phyloP scores from a whole-genome alignment of 2,329 filamentous ascomycete genomes.

The Clonostachys chloroleuca region DNA sequence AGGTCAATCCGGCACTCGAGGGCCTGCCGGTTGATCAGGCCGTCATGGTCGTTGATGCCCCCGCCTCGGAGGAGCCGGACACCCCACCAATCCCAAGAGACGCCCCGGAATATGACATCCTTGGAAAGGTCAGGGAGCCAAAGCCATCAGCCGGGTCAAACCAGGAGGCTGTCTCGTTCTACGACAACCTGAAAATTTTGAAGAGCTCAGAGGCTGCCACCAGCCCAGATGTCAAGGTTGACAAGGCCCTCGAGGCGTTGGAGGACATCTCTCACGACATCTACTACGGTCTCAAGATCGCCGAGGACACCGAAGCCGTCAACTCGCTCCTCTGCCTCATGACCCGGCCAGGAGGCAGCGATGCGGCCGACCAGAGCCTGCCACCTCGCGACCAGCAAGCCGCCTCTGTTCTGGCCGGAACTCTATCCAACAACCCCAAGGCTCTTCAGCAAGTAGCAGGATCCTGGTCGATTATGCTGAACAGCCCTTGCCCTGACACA shows the following conservation, averaged over 20 bases:
- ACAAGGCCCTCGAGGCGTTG: slow-evolving; percentile 51
- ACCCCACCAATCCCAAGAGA: slow-evolving; percentile 34
- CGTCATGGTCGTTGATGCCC: slow-evolving; percentile 47
- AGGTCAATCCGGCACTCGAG: slow-evolving; percentile 38
- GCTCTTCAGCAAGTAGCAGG: slow-evolving; percentile 47
- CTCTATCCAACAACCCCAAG: slow-evolving; percentile 62
- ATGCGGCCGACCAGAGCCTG: slow-evolving; percentile 10
- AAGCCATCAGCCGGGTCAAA: slow-evolving; percentile 5
- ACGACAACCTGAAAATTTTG: slow-evolving; percentile 41
- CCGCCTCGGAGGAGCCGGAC: slow-evolving; percentile 21
- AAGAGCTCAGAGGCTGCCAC: slow-evolving; percentile 30
- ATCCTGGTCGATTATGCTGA: slow-evolving; percentile 38
- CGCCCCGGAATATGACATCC: slow-evolving; percentile 52
- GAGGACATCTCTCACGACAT: slow-evolving; percentile 64
- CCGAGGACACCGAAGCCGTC: slow-evolving; percentile 48
- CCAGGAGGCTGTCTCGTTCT: slow-evolving; percentile 23
- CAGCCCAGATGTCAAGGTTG: slow-evolving; percentile 19
- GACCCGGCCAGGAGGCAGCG: slow-evolving; percentile 6
- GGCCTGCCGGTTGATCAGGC: slow-evolving; percentile 48
- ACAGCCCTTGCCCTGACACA: slow-evolving; percentile 25
- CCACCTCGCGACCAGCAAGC: slow-evolving; percentile 43
- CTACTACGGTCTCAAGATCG: slow-evolving; percentile 63
- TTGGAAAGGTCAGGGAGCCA: slow-evolving; percentile 53
- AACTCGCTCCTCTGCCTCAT: slow-evolving; percentile 55
- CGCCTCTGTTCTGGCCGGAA: slow-evolving; percentile 50